Percentiles rank a stretch among this genome's conserved stretches.
These are phyloP conservation scores for Nannochloropsis salina DNA, from an alignment of 108 stramenopile genomes.

Conservation along the genomic window DNA sequence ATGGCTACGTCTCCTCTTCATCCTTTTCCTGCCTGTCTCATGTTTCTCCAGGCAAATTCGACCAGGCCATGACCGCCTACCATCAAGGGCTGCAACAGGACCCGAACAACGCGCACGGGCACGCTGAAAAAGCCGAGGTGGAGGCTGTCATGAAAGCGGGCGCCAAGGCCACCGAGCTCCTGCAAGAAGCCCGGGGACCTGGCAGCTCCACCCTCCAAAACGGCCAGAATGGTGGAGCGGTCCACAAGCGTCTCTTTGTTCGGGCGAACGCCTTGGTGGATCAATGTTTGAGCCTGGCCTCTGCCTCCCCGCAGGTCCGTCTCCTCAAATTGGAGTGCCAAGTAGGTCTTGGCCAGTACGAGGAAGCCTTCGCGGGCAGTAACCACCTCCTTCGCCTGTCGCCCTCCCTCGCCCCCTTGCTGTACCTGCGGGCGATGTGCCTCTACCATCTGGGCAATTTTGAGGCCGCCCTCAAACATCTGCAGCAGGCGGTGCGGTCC, in stretches of 20 bases:
- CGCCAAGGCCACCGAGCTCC: conserved; percentile 35
- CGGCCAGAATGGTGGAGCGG: background rate
- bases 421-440: conserved; percentile 50
- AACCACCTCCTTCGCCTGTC: conserved; percentile 35
- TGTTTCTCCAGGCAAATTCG: conserved; percentile 46
- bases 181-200: conserved; percentile 20
- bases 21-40: background rate
- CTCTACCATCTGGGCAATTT: conserved; percentile 56
- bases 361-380: conserved; percentile 55
- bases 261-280: conserved; percentile 44
- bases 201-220: background rate
- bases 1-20: background rate
- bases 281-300: conserved; percentile 26
- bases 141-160: conserved; percentile 40
- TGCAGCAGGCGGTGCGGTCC: conserved; percentile 43
- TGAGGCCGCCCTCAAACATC: conserved; percentile 54
- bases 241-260: conserved; percentile 15
- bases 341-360: conserved; percentile 37
- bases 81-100: conserved; percentile 44
- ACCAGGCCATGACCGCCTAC: conserved; percentile 45
- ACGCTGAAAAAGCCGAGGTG: conserved; percentile 47
- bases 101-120: conserved; percentile 51
- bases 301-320: conserved; percentile 48
- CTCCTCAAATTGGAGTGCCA: conserved; percentile 52
- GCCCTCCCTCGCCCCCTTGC: conserved; percentile 33